A percentile compares a stretch with the other conserved stretches of the same genome.
phyloP scores from a whole-genome alignment of 225 moss, liverwort and hornwort genomes.

The Sphagnum contortum region DNA sequence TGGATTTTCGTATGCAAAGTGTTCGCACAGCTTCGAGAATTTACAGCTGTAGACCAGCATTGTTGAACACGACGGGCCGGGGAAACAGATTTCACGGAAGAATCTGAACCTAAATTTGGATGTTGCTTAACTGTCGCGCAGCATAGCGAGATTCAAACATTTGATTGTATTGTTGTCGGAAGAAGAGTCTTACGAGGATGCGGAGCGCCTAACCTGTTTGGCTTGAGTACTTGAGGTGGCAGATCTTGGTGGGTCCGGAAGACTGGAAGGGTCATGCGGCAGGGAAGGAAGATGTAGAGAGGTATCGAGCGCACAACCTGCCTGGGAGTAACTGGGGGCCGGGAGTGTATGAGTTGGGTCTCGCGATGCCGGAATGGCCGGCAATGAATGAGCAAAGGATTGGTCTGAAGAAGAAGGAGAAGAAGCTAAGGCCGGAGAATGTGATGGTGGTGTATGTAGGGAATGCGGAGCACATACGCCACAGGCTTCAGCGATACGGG shows the following conservation, averaged over 20 bases:
- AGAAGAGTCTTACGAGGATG: no score
- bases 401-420: neutral
- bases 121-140: no score
- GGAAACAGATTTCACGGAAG: no score
- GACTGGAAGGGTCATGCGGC: conserved; percentile 86
- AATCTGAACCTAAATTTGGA: no score
- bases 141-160: no score
- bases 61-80: no score
- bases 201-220: no score
- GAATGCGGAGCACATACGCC: conserved; percentile 71
- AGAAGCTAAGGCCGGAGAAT: conserved; percentile 28
- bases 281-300: conserved; percentile 53
- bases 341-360: conserved; percentile 81
- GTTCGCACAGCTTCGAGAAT: no score
- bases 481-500: conserved; percentile 76
- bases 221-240: neutral
- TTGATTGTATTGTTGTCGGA: no score
- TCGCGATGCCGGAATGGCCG: conserved; percentile 43
- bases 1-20: no score
- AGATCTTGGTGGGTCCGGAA: conserved; percentile 66
- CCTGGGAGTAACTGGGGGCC: conserved; percentile 54
- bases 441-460: conserved; percentile 90
- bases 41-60: no score
- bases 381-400: conserved; percentile 7
- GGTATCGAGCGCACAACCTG: conserved; percentile 62